phyloP scores from a whole-genome alignment of 2,329 filamentous ascomycete species.

The Drechslerella dactyloides region DNA sequence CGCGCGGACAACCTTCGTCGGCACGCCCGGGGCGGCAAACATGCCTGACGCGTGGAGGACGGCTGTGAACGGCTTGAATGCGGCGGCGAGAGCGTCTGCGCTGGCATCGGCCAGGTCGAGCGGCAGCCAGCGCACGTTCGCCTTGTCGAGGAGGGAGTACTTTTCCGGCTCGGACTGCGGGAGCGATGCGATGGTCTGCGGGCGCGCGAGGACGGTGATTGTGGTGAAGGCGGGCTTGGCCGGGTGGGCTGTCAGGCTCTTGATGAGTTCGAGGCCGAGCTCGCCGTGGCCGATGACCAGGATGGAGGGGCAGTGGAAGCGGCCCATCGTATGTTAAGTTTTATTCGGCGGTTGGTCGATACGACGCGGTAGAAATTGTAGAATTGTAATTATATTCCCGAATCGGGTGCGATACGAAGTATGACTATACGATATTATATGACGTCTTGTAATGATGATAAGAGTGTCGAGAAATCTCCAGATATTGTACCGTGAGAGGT shows the following conservation, averaged over 20 bases:
- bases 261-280: conserved; percentile 27
- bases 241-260: conserved; percentile 18
- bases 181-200: conserved; percentile 39
- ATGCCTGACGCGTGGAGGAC: conserved; percentile 36
- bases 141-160: conserved; percentile 32
- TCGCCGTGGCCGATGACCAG: conserved; percentile 44
- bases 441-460: too few relatives aligned
- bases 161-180: conserved; percentile 35
- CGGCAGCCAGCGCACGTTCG: conserved; percentile 38
- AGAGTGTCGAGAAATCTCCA: too few relatives aligned
- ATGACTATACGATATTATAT: too few relatives aligned
- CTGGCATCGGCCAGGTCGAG: conserved; percentile 23
- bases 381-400: too few relatives aligned
- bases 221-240: conserved; percentile 32
- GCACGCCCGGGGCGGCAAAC: conserved; percentile 17
- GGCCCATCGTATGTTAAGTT: conserved; percentile 17
- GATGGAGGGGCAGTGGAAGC: conserved; percentile 34
- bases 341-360: too few relatives aligned
- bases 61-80: conserved; percentile 34
- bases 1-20: conserved; percentile 64
- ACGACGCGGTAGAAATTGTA: too few relatives aligned
- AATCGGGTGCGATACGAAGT: too few relatives aligned
- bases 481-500: too few relatives aligned
- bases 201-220: conserved; percentile 37
- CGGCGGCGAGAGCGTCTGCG: conserved; percentile 16